Evolutionary conservation across 805 yeast species (phyloP).

Genomic region (Wickerhamomyces canadensis): DNA sequence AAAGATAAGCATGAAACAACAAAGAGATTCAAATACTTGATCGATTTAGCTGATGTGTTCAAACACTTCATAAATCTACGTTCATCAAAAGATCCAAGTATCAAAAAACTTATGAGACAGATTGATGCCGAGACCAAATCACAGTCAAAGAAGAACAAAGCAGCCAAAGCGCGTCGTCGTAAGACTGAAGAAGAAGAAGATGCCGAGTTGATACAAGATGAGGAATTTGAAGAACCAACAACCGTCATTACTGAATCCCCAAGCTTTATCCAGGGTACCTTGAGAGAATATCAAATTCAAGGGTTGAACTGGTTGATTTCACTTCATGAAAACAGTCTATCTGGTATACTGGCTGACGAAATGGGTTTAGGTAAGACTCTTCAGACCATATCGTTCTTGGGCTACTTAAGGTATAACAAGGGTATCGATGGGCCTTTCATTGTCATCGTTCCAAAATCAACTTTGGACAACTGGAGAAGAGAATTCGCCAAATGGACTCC

Average conservation of each 20-base stretch:
- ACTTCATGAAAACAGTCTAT: constrained; percentile 77
- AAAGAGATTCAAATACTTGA: constrained; percentile 70
- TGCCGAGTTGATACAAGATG: constrained; percentile 82
- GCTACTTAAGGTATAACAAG: constrained; percentile 74
- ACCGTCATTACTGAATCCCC: constrained; percentile 88
- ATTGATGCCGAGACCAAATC: constrained; percentile 46
- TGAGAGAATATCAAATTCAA: constrained; percentile 90
- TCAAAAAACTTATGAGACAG: constrained; percentile 54
- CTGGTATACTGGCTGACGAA: constrained; percentile 95
- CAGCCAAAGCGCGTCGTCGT: constrained; percentile 49
- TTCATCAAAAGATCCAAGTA: constrained; percentile 70
- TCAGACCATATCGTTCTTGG: constrained; percentile 89
- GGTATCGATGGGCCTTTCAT: constrained; percentile 86
- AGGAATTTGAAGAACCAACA: constrained; percentile 56
- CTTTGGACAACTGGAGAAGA: constrained; percentile 93
- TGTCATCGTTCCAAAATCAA: constrained; percentile 91
- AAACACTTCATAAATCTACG: constrained; percentile 81
- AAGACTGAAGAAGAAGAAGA: constrained; percentile 96
- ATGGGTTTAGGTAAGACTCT: constrained; percentile 97
- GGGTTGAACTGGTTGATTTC: constrained; percentile 95
- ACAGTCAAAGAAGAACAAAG: constrained; percentile 22
- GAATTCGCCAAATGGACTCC: constrained; percentile 97
- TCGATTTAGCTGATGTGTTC: constrained; percentile 80
- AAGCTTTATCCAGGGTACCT: constrained; percentile 62
- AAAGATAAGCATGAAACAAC: constrained; percentile 64